Evolutionary conservation across 2,329 filamentous ascomycete species (phyloP), one percentile per base, ranked within the genome.

Genomic region (Aspergillus floridensis): DNA sequence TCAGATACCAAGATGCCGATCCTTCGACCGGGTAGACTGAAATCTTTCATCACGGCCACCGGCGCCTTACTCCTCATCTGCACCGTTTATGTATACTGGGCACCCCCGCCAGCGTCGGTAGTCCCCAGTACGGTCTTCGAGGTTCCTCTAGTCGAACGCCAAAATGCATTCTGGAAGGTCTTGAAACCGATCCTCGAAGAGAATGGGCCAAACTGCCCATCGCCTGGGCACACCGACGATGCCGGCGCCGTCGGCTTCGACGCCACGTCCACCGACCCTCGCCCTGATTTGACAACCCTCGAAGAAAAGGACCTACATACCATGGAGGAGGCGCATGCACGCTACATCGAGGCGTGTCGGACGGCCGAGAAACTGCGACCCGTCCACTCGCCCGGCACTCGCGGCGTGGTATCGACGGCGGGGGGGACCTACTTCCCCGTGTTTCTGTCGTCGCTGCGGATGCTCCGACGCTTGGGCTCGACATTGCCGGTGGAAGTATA

Each of bases 361-460:
- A 64, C 58, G 47, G 72, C 62, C 12, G 73, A 63, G 51, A 63
- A 56, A 49, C 71, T 69, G 66, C 73, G 62, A 63, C 67, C 69
- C 48, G 72, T 66, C 41, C 78, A 66, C 70, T 76, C 65, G 63
- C 70, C 72, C 1, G 73, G 74, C 12, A 77, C 77, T 5, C 74
- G 76, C 3, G 82, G 82, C 3, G 74, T 85, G 35, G 82, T 85
- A 44, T 81, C 81, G 22, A 81, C 80, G 2, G 80, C 80, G 2
- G 79, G 80, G 10, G 72, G 76, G 0, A 67, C 72, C 11, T 81
- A 82, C 65, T 74, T 84, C 50, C 80, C 81, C 1, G 76, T 82
- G 8, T 79, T 82, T 52, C 64, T 84, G 19, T 78, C 80, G 3
- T 80, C 81, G 3, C 70, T 85, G 21, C 77, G 81, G 11, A 82